phyloP scores from a whole-genome alignment of 2,329 filamentous ascomycete species.

The Meredithiella fracta region DNA sequence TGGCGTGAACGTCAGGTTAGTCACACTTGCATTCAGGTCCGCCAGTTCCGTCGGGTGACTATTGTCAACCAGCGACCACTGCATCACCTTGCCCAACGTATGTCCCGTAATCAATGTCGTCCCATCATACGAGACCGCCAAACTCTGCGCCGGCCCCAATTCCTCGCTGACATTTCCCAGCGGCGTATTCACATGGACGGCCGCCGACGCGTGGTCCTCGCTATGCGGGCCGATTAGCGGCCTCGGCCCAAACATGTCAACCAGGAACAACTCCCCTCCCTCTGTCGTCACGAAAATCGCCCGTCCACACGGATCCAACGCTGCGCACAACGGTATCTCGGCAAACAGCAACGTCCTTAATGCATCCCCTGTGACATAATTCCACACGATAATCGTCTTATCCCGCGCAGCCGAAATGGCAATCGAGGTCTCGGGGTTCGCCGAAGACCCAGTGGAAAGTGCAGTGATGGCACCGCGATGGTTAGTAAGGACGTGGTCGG shows the following conservation, averaged over 20 bases:
- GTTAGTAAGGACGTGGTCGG: slow-evolving; percentile 59
- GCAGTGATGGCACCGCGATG: slow-evolving; percentile 60
- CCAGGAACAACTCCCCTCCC: slow-evolving; percentile 61
- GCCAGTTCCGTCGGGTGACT: slow-evolving; percentile 50
- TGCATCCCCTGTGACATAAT: slow-evolving; percentile 62
- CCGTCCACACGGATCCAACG: slow-evolving; percentile 68
- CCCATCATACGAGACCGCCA: slow-evolving; percentile 68
- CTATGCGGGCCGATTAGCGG: slow-evolving; percentile 37
- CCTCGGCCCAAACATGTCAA: slow-evolving; percentile 51
- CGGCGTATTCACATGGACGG: slow-evolving; percentile 37
- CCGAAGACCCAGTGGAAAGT: slow-evolving; percentile 46
- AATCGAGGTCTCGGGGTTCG: slow-evolving; percentile 54
- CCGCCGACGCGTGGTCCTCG: slow-evolving; percentile 38
- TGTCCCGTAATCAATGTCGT: slow-evolving; percentile 69
- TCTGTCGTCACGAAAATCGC: slow-evolving; percentile 68
- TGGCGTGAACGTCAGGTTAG: slow-evolving; percentile 62
- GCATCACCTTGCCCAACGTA: slow-evolving; percentile 56
- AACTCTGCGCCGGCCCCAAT: slow-evolving; percentile 47
- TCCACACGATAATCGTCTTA: slow-evolving; percentile 83
- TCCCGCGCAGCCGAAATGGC: slow-evolving; percentile 73
- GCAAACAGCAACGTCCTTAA: slow-evolving; percentile 72
- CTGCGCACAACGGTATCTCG: slow-evolving; percentile 51
- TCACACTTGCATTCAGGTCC: slow-evolving; percentile 65
- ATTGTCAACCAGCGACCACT: slow-evolving; percentile 63
- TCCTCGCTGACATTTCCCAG: slow-evolving; percentile 44